Conservation (phyloP, 345 rosid species). For the Euclidium syriacum region DNA sequence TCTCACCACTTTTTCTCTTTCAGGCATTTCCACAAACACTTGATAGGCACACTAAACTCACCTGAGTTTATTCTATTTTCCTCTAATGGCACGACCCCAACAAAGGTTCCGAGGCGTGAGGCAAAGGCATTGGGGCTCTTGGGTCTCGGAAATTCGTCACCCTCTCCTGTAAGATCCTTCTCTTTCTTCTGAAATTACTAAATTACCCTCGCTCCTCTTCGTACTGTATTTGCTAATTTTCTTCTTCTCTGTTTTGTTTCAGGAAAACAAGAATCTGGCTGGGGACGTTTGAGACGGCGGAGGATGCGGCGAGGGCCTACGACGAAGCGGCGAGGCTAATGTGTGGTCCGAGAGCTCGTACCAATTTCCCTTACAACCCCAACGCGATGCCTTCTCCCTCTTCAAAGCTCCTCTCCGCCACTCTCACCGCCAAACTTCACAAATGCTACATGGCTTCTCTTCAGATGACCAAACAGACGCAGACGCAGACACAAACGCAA, state of each 20-base stretch:
- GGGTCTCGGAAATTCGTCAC: slow-evolving; percentile 99
- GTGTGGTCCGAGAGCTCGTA: slow-evolving; percentile 92
- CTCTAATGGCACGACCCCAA: slow-evolving; percentile 86
- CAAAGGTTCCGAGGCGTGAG: slow-evolving; percentile 95
- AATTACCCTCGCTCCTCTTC: neutral
- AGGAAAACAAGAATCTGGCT: slow-evolving; percentile 98
- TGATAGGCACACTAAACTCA: slow-evolving; percentile 10
- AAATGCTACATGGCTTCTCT: slow-evolving; percentile 95
- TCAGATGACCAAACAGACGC: slow-evolving; percentile 58
- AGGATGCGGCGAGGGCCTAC: slow-evolving; percentile 92
- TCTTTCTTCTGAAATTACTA: neutral
- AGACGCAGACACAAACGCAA: slow-evolving; percentile 28
- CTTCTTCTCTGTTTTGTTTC: neutral
- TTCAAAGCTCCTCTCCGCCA: slow-evolving; percentile 85
- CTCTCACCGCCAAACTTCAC: slow-evolving; percentile 84
- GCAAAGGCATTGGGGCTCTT: slow-evolving; percentile 99
- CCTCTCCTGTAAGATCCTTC: slow-evolving; percentile 68
- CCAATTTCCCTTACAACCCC: slow-evolving; percentile 87
- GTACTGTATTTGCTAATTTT: neutral
- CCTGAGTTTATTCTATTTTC: neutral
- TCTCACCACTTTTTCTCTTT: slow-evolving; percentile 18
- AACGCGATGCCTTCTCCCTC: slow-evolving; percentile 59
- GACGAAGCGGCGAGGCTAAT: slow-evolving; percentile 98
- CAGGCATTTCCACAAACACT: slow-evolving; percentile 45
- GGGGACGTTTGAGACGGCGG: slow-evolving; percentile 96